Conservation (phyloP, 257 asterid species). For the Nemophila menziesii region DNA sequence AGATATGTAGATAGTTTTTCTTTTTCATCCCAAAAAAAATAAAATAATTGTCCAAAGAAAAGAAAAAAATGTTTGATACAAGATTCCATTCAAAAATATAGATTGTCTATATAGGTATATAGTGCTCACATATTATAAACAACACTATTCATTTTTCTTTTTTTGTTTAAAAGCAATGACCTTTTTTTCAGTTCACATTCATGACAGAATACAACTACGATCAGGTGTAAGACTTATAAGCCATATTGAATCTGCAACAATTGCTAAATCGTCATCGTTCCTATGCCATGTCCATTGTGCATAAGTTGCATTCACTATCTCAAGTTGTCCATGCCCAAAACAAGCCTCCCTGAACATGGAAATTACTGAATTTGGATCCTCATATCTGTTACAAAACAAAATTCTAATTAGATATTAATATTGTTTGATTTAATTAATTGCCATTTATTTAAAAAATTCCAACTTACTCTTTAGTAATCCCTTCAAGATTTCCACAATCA, state of each 20-base stretch:
- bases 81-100: no score
- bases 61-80: no score
- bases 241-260: conserved; percentile 43
- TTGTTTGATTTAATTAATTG: not conserved
- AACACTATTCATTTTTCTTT: no score
- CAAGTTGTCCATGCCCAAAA: conserved; percentile 66
- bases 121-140: no score
- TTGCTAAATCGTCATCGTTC: conserved; percentile 38
- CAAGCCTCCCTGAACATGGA: conserved; percentile 66
- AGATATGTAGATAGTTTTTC: no score
- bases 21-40: no score
- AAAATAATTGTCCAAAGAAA: no score
- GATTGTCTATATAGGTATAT: no score
- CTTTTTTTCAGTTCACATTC: not conserved
- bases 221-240: conserved; percentile 25
- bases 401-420: no score
- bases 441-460: not conserved
- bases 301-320: conserved; percentile 44
- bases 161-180: not conserved
- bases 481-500: conserved; percentile 87
- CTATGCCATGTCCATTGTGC: conserved; percentile 75
- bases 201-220: conserved; percentile 15
- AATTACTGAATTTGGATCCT: conserved; percentile 39
- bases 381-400: conserved; percentile 22
- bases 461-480: conserved; percentile 50